A percentile compares a stretch with the other conserved stretches of the same genome.
Evolutionary conservation across 306 rosid species (phyloP).

Genomic region (Corylus avellana): DNA sequence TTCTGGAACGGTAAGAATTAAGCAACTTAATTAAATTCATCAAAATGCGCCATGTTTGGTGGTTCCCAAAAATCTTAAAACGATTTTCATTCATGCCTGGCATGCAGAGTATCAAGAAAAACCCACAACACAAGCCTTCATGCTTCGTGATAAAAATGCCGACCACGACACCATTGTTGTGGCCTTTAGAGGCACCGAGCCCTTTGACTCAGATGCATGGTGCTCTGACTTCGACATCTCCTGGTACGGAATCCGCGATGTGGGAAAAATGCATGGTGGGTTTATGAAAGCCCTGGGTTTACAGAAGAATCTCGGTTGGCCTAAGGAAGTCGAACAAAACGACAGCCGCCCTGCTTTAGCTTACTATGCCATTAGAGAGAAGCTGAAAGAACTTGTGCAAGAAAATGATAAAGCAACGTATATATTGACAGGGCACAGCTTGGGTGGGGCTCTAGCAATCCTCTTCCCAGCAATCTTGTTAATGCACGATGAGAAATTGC

Average conservation of each 20-base stretch:
- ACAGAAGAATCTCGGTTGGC: constrained; percentile 57
- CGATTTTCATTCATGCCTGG: not conserved
- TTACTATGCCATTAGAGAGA: constrained; percentile 54
- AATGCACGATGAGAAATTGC: constrained; percentile 53
- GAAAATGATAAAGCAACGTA: constrained; percentile 39
- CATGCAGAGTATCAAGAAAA: constrained; percentile 63
- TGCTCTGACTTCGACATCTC: constrained; percentile 78
- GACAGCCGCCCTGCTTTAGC: constrained; percentile 40
- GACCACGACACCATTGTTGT: constrained; percentile 58
- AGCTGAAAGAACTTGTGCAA: constrained; percentile 32
- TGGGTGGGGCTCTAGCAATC: constrained; percentile 70
- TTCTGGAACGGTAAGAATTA: constrained; percentile 72
- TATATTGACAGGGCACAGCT: constrained; percentile 67
- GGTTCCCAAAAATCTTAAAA: not conserved
- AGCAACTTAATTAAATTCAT: not conserved
- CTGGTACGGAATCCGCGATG: constrained; percentile 58
- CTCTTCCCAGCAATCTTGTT: constrained; percentile 46
- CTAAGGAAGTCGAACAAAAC: constrained; percentile 32
- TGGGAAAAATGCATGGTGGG: constrained; percentile 73
- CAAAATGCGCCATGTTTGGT: not conserved
- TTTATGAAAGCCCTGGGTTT: constrained; percentile 82
- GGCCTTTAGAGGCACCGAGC: constrained; percentile 79
- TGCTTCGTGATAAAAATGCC: constrained; percentile 46
- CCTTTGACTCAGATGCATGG: constrained; percentile 78
- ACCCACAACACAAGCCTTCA: constrained; percentile 58